Conservation (phyloP, 176 grass and related monocot species). For the Phyllostachys edulis region DNA sequence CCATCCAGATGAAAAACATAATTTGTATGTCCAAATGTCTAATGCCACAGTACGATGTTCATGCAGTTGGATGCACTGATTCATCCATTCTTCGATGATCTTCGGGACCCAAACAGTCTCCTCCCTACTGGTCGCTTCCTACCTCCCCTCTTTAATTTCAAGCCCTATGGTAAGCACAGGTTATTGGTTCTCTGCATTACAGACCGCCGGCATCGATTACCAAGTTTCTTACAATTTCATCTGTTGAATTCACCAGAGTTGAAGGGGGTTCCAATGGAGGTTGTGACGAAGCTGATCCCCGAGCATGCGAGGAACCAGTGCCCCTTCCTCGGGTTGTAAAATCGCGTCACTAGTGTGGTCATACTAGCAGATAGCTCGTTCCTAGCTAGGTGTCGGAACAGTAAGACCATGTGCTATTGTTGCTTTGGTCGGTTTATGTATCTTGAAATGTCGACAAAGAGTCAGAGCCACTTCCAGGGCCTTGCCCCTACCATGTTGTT, state of each 20-base stretch:
- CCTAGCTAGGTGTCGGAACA: conserved; percentile 9
- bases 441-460: neutral
- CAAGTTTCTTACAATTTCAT: neutral
- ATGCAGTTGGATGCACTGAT: conserved; percentile 59
- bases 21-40: neutral
- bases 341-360: neutral
- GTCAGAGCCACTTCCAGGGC: neutral
- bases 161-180: conserved; percentile 53
- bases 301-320: conserved; percentile 74
- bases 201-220: neutral
- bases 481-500: neutral
- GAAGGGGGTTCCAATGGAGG: conserved; percentile 53
- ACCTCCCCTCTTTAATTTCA: conserved; percentile 75
- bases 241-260: conserved; percentile 33
- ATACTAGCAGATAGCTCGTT: conserved; percentile 7
- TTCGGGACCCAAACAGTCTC: conserved; percentile 58
- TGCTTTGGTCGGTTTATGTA: neutral
- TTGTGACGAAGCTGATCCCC: conserved; percentile 49
- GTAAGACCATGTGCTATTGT: neutral
- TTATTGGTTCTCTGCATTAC: neutral
- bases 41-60: neutral
- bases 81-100: conserved; percentile 70
- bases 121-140: conserved; percentile 66
- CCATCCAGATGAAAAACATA: neutral
- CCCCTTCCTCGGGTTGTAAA: conserved; percentile 49